phyloP scores from a whole-genome alignment of 257 asterid genomes.

The Osmanthus fragrans region DNA sequence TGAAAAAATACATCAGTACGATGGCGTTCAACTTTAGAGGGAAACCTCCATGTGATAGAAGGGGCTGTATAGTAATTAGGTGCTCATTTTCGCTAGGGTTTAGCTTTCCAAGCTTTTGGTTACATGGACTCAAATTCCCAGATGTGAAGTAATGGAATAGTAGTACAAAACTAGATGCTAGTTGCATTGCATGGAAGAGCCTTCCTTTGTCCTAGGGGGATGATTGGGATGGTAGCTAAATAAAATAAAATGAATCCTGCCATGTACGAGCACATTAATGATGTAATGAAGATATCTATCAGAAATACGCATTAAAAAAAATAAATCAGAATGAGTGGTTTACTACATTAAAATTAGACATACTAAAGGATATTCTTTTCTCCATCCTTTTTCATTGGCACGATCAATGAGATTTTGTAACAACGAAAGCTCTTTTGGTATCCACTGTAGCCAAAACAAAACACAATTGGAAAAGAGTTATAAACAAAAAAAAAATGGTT shows the following conservation, averaged over 20 bases:
- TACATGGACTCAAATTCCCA: not conserved
- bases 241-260: not conserved
- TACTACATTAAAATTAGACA: constrained; percentile 19
- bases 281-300: not conserved
- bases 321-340: constrained; percentile 5
- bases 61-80: not conserved
- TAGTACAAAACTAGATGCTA: not conserved
- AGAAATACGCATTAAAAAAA: not conserved
- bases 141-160: not conserved
- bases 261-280: not conserved
- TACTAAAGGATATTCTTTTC: constrained; percentile 86
- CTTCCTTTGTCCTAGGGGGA: not conserved
- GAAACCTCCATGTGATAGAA: not conserved
- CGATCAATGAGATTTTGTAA: constrained; percentile 67
- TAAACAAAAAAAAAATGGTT: not conserved
- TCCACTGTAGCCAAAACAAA: constrained; percentile 62
- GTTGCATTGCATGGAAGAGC: not conserved
- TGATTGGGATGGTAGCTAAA: not conserved
- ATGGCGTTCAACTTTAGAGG: not conserved
- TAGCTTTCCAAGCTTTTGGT: not conserved
- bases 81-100: not conserved
- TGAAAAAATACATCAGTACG: not conserved
- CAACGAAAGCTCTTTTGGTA: constrained; percentile 55
- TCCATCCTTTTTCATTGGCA: constrained; percentile 93
- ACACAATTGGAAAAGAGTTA: constrained; percentile 18